Evolutionary conservation across 495 filamentous ascomycete species (phyloP), one percentile per base, ranked within the genome.

Genomic region (Aspergillus campestris): DNA sequence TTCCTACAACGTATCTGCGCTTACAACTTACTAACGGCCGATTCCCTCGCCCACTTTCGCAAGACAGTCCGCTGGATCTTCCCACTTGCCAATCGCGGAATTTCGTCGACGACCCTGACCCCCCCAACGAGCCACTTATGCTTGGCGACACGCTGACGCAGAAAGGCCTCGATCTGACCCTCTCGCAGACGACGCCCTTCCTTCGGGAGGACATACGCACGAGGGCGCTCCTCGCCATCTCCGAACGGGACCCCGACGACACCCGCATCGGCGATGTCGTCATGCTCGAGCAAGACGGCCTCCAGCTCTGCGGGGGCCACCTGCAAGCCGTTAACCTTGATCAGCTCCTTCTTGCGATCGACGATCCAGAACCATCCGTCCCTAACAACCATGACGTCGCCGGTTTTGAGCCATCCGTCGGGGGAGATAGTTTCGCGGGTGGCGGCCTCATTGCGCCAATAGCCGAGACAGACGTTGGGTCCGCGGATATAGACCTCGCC

Each of bases 41-140:
- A 35, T 31, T 43, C 9, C 33, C 45, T 49, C 12, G 66, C 64
- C 64, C 66, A 69, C 24, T 65, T 55, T 37, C 61, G 59, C 45
- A 73, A 38, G 5, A 59, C 44, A 31, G 59, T 62, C 12, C 68
- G 54, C 48, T 65, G 61, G 14, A 73, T 67, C 59, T 73, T 73
- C 24, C 70, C 70, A 50, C 60, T 69, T 5, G 66, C 48, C 11
- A 56, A 54, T 57, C 80, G 83, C 3, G 83, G 83, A 44, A 87
- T 70, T 0, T 56, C 68, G 34, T 77, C 71, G 7, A 77, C 55
- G 56, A 85, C 80, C 40, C 70, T 66, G 2, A 86, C 71, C 5
- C 82, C 82, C 1, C 78, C 79, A 28, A 66, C 73, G 27, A 84
- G 58, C 57, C 70, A 65, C 60, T 86, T 86, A 52, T 79, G 72